Conservation (phyloP, 106 monocot species). For the Hemerocallis citrina region DNA sequence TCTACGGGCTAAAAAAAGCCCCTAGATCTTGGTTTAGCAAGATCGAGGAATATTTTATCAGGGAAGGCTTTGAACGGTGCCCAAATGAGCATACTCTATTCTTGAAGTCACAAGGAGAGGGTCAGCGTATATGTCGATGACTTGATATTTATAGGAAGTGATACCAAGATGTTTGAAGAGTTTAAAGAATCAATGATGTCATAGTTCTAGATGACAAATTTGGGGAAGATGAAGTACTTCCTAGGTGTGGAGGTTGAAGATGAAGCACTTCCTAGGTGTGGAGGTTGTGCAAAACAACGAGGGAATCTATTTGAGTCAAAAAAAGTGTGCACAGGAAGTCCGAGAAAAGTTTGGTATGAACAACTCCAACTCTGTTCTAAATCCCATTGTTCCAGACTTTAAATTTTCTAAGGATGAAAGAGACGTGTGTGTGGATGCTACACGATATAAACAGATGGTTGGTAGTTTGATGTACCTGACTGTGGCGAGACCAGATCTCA, state of each 20-base stretch:
- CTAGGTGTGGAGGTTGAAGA: background rate
- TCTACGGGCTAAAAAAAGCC: background rate
- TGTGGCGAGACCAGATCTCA: background rate
- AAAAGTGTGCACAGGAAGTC: background rate
- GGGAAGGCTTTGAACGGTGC: background rate
- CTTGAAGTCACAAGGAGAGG: background rate
- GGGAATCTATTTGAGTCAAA: background rate
- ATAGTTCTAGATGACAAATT: background rate
- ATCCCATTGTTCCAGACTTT: background rate
- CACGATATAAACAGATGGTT: background rate
- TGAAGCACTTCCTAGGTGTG: background rate
- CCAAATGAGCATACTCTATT: slow-evolving; percentile 6
- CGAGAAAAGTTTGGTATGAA: background rate
- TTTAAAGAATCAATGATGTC: background rate
- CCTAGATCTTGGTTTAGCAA: background rate
- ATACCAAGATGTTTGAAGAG: background rate
- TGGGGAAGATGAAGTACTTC: background rate
- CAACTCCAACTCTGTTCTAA: background rate
- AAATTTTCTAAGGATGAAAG: background rate
- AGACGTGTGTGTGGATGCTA: background rate
- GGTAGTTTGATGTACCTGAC: background rate
- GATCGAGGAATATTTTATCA: background rate
- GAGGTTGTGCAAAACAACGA: background rate
- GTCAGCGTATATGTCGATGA: background rate
- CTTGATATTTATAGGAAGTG: background rate